Base-by-base conservation (phyloP, 441 rosid genomes). In the Aleurites moluccanus region DNA sequence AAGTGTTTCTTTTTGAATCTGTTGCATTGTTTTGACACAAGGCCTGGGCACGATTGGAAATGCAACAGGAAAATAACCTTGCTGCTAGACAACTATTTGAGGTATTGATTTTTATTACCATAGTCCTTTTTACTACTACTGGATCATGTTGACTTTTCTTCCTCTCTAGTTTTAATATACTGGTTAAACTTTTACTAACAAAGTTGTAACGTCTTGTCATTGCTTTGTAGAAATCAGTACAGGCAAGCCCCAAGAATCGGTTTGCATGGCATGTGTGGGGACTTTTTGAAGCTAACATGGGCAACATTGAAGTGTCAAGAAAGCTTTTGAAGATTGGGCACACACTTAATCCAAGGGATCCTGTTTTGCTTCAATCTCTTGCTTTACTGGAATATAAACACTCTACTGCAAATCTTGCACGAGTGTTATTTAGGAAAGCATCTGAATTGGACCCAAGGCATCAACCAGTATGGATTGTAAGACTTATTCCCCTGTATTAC, bases 181-280 rank as follows among this genome's bases (percentile, higher is more conserved):
- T 20, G 27, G 23, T 65, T 64, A 23, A 4, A 33, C 50, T 42
- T 71, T 66, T 21, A 2, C 27, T 63, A 18, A 68, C 49, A 53
- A n/a, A 20, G 7, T 35, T 64, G 28, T 64, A 35, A 61, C 30
- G 7, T 64, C 49, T 73, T 28, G 40, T 5, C 2, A 72, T 68
- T 38, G 40, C 67, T 76, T 81, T 75, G 77, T 67, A 93, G 99
- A 91, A 84, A 90, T 98, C 99, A 60, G 88, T 93, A 44, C 92
- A 93, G 73, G 92, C 98, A 65, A 95, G 99, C 85, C 98, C 98
- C 64, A 93, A 95, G 79, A 95, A 95, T 69, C 88, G 98, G 81
- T 95, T 90, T 73, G 91, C 99, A 0, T 95, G 99, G 99, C 98
- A n/a, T n/a, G n/a, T n/a, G 20, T 95, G 98, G 98, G 99, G 96